Conservation (phyloP, 148 eudicot genomes). For the Cornus controversa region DNA sequence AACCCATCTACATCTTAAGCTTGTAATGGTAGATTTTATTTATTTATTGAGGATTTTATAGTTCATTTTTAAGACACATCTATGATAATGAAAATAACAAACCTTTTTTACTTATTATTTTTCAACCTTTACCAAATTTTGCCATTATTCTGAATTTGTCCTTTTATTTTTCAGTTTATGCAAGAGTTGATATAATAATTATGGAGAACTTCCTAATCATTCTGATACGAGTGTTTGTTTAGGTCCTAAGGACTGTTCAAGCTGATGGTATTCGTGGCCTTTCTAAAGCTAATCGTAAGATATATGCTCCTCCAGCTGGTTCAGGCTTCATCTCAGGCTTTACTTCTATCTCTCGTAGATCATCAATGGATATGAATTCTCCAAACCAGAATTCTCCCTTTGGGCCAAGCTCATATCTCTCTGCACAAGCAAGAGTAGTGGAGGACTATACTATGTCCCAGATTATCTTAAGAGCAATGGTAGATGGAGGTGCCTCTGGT, state of each 20-base stretch:
- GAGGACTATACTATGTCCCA: slow-evolving; percentile 90
- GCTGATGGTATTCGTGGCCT: slow-evolving; percentile 94
- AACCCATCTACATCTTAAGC: too few relatives aligned
- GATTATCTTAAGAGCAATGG: slow-evolving; percentile 61
- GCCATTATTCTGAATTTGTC: background rate
- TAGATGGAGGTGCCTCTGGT: slow-evolving; percentile 66
- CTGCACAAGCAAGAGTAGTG: slow-evolving; percentile 84
- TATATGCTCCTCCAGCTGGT: slow-evolving; percentile 96
- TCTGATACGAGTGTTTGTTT: slow-evolving; percentile 14
- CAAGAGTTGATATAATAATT: background rate
- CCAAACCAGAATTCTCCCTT: slow-evolving; percentile 53
- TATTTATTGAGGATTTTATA: background rate
- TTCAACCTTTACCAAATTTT: background rate
- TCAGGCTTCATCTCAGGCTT: slow-evolving; percentile 90
- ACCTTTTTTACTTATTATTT: background rate
- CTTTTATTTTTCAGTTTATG: background rate
- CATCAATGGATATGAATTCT: slow-evolving; percentile 51
- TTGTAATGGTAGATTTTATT: too few relatives aligned
- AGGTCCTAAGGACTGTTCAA: slow-evolving; percentile 94
- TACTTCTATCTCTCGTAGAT: slow-evolving; percentile 62
- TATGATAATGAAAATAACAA: background rate
- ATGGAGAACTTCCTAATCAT: slow-evolving; percentile 6
- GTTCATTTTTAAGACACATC: background rate
- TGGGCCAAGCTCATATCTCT: slow-evolving; percentile 87
- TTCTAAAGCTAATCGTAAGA: slow-evolving; percentile 68